Percentiles rank a stretch among this genome's conserved stretches.
These are phyloP conservation scores for Ganoderma sinense DNA, from an alignment of 1,284 basidiomycete genomes.

Conservation along the genomic window DNA sequence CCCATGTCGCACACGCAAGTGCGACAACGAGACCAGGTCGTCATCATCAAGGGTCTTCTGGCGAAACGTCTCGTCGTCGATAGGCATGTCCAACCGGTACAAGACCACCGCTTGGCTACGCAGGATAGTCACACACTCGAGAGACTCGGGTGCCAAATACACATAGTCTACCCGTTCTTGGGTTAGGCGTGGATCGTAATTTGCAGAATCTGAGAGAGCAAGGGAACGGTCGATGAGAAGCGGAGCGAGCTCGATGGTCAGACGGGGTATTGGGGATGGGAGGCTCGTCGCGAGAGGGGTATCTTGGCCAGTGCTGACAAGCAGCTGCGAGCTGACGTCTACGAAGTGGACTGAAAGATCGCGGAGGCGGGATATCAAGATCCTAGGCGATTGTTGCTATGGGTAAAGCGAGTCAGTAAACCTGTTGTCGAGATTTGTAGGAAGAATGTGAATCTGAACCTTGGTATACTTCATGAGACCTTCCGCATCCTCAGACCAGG, in stretches of 20 bases:
- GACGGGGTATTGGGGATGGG: conserved; percentile 66
- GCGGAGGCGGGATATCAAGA: conserved; percentile 72
- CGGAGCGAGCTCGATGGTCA: conserved; percentile 67
- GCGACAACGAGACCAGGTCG: conserved; percentile 57
- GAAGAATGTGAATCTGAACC: conserved; percentile 40
- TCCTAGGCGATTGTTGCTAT: conserved; percentile 70
- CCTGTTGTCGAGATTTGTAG: background rate
- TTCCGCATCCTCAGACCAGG: conserved; percentile 55
- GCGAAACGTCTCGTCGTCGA: conserved; percentile 28
- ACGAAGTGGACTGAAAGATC: conserved; percentile 74
- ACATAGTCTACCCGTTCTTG: conserved; percentile 57
- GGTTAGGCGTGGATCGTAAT: conserved; percentile 12
- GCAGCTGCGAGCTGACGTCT: conserved; percentile 74
- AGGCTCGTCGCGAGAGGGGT: conserved; percentile 59
- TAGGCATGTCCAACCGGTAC: conserved; percentile 56
- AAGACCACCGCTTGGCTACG: conserved; percentile 73
- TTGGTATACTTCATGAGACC: conserved; percentile 58
- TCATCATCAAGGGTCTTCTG: conserved; percentile 44
- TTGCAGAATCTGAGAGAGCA: conserved; percentile 41
- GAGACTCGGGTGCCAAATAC: conserved; percentile 67
- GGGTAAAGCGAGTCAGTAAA: conserved; percentile 1
- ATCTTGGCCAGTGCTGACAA: conserved; percentile 52
- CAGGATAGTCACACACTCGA: conserved; percentile 73
- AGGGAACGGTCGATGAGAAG: conserved; percentile 57
- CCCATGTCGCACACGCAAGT: conserved; percentile 48